Evolutionary conservation across 352 stramenopile species (phyloP), one percentile per base, ranked within the genome.

Genomic region (Phytophthora macrochlamydospora): DNA sequence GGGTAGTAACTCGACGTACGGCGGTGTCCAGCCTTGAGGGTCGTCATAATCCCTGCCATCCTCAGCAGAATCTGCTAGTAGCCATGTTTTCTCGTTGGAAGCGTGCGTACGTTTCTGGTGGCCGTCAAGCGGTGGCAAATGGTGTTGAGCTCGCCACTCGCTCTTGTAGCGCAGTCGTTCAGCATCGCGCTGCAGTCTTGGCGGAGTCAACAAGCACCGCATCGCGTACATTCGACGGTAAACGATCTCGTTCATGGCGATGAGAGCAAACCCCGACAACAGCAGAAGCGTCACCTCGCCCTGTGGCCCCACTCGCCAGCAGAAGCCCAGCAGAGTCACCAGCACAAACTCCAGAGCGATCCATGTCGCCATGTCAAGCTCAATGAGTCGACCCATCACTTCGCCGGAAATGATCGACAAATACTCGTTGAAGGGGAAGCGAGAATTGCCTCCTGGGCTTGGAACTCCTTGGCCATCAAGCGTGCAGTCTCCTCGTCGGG

Each of bases 341-440:
- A 92, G 69, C 7, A 85, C 72, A 4, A 86, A 14, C 30, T 79
- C 81, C n/a, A 90, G 70, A 12, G 76, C 79, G 35, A 91, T 18
- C 85, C 85, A 93, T 44, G 85, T 93, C 28, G 77, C 57, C 63
- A 83, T 62, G 53, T 93, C 85, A 59, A 93, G 89, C 65, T 89
- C 78, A 42, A 93, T 90, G 2, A 93, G 69, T 29, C 79, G 59
- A 2, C 65, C 81, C 85, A 93, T 90, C 48, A 90, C 79, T 61
- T 91, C 82, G 14, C 85, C 85, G 2, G 82, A 91, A 54, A 93
- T 89, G 61, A 91, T 85, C 7, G 79, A 81, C 6, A 93, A 73
- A 54, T 93, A 93, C 57, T 91, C 82, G 62, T 93, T 86, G 66
- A 93, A 93, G 1, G 84, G 81, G 67, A 91, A 93, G 31, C 68